Evolutionary conservation across 1,139 yeast genomes (phyloP), one percentile per base, ranked within the genome.

Genomic region (Yamadazyma conglobata): DNA sequence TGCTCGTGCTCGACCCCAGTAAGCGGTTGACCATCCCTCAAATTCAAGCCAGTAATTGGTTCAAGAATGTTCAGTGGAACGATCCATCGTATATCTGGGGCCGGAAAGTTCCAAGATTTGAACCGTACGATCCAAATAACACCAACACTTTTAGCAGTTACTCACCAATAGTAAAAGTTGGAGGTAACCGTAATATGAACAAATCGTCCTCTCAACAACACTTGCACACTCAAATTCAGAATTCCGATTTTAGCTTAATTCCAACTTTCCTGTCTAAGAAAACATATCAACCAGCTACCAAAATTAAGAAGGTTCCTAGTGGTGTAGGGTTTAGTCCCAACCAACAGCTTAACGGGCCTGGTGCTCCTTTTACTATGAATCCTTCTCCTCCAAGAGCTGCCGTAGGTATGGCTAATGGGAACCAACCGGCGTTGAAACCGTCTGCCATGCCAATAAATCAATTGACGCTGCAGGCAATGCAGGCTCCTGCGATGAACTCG

Each of bases 1-100:
- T 87, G 4, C 63, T 93, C 34, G 69, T 81, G 1, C 58, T 73
- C 24, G 63, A 68, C 38, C 62, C 70, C 4, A 21, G 48, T 29
- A 40, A 56, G 38, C 49, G 72, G 37, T 43, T 56, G 30, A 45
- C 70, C 26, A 41, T 69, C 35, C 45, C 57, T 9, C 63, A 63
- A 36, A 58, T 66, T 15, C 61, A 59, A 62, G 36, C 47, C 2
- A 49, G 60, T 3, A 51, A 41, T 25, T 68, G 73, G 73, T 66
- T 68, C 35, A 44, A 43, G 15, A 65, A 56, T 6, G 61, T 64
- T 7, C 59, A 56, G 5, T 68, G 74, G 74, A 55, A 61, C 29
- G 72, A 67, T 39, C 52, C 57, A 16, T 57, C 48, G 27, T 66
- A 48, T 34, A 62, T 68, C 18, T 68, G 74, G 74, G 56, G 56